Base-by-base conservation (phyloP, 1,284 basidiomycete genomes). In the Pascua guehoae region DNA sequence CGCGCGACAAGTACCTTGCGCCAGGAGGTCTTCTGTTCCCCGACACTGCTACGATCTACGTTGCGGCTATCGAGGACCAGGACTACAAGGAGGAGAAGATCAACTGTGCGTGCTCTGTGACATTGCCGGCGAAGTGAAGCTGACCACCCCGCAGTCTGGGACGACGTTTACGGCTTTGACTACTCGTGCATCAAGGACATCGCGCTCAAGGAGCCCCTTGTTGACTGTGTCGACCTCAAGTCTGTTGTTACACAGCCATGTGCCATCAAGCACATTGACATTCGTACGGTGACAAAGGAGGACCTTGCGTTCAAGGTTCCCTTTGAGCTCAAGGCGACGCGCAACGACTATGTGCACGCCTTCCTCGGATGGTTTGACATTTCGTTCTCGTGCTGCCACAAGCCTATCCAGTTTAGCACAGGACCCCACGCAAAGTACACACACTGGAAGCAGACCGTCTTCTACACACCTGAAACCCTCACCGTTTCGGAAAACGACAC, bases 51-150 rank as follows among this genome's bases (percentile, higher is more conserved):
- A 92, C 86, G 32, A 82, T 99, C 72, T 98, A 90, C 81, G 73
- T 99, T 56, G 94, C 94, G 45, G 96, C 93, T 44, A 98, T 99
- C 71, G 96, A 99, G 79, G 96, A 99, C 77, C 88, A 95, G 72
- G 96, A 98, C 63, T 99, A 99, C 85, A 98, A 98, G 79, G 94
- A 98, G 67, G 95, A 98, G 79, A 99, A 99, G 80, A 99, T 99
- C 74, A 93, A 93, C 78, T 97, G 92, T 94, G 71, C 71, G 88
- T 81, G 4, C 12, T 24, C 39, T n/a, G 39, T 51, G 42, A 46
- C 47, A 18, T 12, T 39, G 17, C 49, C 48, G 15, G 42, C 16
- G 44, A 32, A 3, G 24, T 32, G 24, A 32, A 3, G 24, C 24
- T 32, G 24, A 32, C 24, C 24, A 32, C 24, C 24, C 24, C 24